These are phyloP conservation scores for Phytophthora pisi DNA, from an alignment of 352 stramenopile genomes.

Conservation along the genomic window DNA sequence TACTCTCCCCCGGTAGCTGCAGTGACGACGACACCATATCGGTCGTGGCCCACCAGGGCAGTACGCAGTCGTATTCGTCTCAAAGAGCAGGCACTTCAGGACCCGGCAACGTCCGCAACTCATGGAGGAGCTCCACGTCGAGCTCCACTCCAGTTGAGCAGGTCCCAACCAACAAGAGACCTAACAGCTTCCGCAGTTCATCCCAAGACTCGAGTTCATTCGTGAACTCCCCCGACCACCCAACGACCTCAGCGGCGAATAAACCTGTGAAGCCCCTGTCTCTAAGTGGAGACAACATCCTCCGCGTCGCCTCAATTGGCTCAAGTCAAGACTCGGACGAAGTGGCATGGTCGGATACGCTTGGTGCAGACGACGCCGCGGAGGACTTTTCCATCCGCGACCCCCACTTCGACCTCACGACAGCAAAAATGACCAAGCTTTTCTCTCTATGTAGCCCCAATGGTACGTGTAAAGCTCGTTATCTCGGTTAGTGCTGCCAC, in stretches of 20 bases:
- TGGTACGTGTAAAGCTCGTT: conserved; percentile 21
- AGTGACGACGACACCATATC: conserved; percentile 9
- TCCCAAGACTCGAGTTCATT: background rate
- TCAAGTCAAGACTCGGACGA: conserved; percentile 1
- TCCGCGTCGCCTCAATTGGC: conserved; percentile 43
- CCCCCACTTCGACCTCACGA: conserved; percentile 16
- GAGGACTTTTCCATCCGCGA: conserved; percentile 15
- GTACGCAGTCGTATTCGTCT: background rate
- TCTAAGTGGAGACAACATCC: conserved; percentile 47
- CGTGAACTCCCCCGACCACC: background rate
- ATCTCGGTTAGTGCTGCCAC: background rate
- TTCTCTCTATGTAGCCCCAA: conserved; percentile 59
- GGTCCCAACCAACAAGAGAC: background rate
- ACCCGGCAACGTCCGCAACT: background rate
- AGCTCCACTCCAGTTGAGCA: background rate
- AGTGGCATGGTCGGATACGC: conserved; percentile 8
- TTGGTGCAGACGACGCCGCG: conserved; percentile 1
- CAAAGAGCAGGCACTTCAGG: background rate
- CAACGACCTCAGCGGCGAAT: background rate
- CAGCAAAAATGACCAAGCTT: conserved; percentile 29
- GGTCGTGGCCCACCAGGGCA: background rate
- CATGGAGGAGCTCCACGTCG: conserved; percentile 2
- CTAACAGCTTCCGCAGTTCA: conserved; percentile 9
- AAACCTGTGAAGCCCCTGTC: conserved; percentile 17
- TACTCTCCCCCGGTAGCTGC: background rate